These are phyloP conservation scores for Mycena epipterygia DNA, from an alignment of 768 basidiomycete species.

Conservation along the genomic window DNA sequence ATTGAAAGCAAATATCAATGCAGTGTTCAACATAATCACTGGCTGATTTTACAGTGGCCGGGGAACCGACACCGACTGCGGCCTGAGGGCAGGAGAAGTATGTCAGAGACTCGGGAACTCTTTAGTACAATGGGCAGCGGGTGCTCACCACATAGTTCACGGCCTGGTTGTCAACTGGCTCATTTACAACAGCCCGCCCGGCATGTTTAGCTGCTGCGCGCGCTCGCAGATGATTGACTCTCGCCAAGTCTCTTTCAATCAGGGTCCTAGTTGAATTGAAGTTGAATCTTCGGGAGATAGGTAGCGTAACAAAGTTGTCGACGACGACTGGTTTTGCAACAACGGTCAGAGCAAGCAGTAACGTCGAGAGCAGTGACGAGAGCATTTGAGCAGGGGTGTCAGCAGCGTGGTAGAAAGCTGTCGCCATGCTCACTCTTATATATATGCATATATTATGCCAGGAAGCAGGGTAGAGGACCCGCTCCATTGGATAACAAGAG, in stretches of 20 bases:
- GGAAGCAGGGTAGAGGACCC: too few species aligned
- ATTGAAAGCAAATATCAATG: background rate
- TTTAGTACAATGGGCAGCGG: too few species aligned
- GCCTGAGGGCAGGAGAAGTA: background rate
- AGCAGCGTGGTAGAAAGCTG: too few species aligned
- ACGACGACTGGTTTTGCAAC: background rate
- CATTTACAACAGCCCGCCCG: background rate
- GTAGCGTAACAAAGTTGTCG: conserved; percentile 17
- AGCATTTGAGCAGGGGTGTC: background rate
- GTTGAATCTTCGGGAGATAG: conserved; percentile 11
- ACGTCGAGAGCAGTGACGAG: background rate
- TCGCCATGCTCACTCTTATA: too few species aligned
- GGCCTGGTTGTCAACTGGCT: conserved; percentile 5
- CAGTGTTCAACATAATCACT: background rate
- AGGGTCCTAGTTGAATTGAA: conserved; percentile 3
- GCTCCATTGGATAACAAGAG: too few species aligned
- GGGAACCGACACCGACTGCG: conserved; percentile 8
- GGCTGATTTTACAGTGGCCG: background rate
- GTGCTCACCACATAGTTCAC: conserved; percentile 5
- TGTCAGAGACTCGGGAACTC: too few species aligned
- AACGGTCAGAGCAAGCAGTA: background rate
- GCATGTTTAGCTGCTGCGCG: background rate
- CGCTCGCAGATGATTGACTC: background rate
- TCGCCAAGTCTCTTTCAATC: background rate
- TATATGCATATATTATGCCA: background rate